Evolutionary conservation across 441 rosid genomes (phyloP).

Genomic region (Geranium incanum): DNA sequence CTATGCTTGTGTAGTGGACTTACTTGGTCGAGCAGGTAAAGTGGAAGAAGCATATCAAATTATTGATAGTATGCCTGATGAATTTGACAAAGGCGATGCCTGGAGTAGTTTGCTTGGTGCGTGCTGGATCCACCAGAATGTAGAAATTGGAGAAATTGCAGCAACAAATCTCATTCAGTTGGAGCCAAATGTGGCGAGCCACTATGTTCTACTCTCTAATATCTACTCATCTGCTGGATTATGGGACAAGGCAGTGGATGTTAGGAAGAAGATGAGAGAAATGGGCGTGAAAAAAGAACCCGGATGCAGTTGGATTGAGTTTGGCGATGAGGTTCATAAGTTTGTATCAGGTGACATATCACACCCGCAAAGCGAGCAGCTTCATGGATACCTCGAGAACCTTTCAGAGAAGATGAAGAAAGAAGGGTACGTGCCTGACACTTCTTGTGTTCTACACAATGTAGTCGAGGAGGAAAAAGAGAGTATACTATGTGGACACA

Average conservation of each 20-base stretch:
- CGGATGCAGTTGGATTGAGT: conserved; percentile 68
- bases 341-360: conserved; percentile 21
- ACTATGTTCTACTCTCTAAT: conserved; percentile 57
- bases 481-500: conserved; percentile 72
- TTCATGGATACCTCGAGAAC: conserved; percentile 24
- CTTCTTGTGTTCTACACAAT: conserved; percentile 78
- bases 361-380: conserved; percentile 19
- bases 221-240: conserved; percentile 53
- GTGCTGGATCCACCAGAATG: conserved; percentile 53
- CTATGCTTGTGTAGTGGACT: conserved; percentile 76
- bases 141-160: conserved; percentile 67
- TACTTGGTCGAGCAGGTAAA: conserved; percentile 78
- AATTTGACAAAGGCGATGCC: conserved; percentile 48
- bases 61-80: conserved; percentile 43
- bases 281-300: conserved; percentile 58
- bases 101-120: conserved; percentile 94
- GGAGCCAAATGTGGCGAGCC: conserved; percentile 79
- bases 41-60: conserved; percentile 56
- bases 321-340: conserved; percentile 22
- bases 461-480: conserved; percentile 71
- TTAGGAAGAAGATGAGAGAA: conserved; percentile 52
- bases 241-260: conserved; percentile 56
- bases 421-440: conserved; percentile 45
- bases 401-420: conserved; percentile 22
- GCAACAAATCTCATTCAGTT: conserved; percentile 52